These are phyloP conservation scores for Mucor plumbeus DNA, from an alignment of 371 early-diverging fungal genomes.

Conservation along the genomic window DNA sequence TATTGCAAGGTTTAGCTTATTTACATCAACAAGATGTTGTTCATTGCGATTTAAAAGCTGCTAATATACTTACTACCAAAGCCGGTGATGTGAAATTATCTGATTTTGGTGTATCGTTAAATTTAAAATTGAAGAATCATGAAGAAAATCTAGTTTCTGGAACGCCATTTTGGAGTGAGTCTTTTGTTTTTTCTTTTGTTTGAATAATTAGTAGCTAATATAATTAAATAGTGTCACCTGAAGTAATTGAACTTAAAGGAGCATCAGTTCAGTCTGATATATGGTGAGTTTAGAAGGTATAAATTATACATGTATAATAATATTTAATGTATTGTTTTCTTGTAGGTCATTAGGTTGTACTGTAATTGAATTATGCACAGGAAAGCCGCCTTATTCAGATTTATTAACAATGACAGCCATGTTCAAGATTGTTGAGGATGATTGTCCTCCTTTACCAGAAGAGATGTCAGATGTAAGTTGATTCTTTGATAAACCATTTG, in stretches of 20 bases:
- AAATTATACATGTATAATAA: no score
- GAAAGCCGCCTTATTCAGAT: conserved; percentile 87
- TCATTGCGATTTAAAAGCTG: conserved; percentile 98
- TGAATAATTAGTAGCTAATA: background rate
- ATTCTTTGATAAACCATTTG: background rate
- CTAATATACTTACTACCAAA: conserved; percentile 95
- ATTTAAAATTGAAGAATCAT: conserved; percentile 69
- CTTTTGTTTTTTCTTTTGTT: background rate
- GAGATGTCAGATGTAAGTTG: conserved; percentile 67
- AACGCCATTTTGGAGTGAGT: conserved; percentile 93
- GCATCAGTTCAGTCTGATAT: conserved; percentile 87
- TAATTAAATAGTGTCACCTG: conserved; percentile 82
- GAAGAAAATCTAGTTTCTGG: conserved; percentile 80
- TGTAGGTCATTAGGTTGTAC: conserved; percentile 79
- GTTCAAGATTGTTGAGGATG: conserved; percentile 91
- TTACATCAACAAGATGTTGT: conserved; percentile 85
- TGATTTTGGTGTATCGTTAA: conserved; percentile 95
- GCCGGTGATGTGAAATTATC: conserved; percentile 93
- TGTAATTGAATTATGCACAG: conserved; percentile 86
- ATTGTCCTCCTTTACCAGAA: conserved; percentile 81
- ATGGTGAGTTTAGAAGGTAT: conserved; percentile 55
- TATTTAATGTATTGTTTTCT: no score
- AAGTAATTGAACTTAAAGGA: conserved; percentile 88
- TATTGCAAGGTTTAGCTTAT: conserved; percentile 88
- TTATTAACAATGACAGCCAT: conserved; percentile 88